Conservation (phyloP, 202 grass and related monocot genomes). For the Carex arenaria region DNA sequence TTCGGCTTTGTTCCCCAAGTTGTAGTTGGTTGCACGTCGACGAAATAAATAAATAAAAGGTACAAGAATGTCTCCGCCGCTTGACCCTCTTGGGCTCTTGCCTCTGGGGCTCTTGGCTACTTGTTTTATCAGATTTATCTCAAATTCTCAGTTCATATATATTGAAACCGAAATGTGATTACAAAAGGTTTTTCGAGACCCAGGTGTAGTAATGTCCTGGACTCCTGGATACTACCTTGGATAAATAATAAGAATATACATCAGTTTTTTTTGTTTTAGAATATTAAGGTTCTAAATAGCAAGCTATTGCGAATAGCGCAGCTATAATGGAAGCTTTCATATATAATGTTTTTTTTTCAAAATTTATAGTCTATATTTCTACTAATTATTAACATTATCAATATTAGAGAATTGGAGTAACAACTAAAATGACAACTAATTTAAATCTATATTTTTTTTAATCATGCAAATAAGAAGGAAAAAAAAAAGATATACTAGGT, state of each 20-base stretch:
- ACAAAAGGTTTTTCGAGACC: background rate
- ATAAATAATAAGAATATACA: background rate
- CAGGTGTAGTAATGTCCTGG: background rate
- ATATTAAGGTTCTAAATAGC: no score
- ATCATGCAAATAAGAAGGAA: no score
- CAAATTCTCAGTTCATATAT: background rate
- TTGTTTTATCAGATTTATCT: constrained; percentile 12
- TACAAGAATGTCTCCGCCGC: background rate
- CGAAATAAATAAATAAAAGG: background rate
- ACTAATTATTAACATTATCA: no score
- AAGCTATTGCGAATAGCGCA: no score
- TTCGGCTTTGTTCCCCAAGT: background rate
- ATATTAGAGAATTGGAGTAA: no score
- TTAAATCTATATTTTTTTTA: no score
- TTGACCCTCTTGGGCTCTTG: background rate
- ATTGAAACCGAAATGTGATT: background rate
- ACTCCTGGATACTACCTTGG: background rate
- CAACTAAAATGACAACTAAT: no score
- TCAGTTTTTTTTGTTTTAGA: no score
- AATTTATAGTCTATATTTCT: no score
- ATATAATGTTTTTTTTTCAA: no score
- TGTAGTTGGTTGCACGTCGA: constrained; percentile 25
- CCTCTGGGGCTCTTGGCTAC: background rate
- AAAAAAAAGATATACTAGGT: no score
- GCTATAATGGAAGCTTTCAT: no score